Evolutionary conservation across 78 protist species (phyloP), one percentile per base, ranked within the genome.

Genomic region (Tieghemostelium lacteum): DNA sequence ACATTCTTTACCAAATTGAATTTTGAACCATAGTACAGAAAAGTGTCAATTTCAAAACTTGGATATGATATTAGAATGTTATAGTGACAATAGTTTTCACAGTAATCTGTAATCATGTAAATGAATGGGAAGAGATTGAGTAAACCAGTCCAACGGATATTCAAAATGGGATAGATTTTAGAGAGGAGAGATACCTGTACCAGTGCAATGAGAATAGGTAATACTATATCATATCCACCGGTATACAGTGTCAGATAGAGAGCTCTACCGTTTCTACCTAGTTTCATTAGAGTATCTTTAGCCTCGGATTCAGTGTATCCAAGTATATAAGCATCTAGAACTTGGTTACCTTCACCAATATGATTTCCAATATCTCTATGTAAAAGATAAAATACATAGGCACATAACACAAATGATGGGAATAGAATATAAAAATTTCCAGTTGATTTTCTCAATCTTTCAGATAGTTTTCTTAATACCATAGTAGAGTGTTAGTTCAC

Each of bases 21-120:
- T 24, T 37, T 19, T 2, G 57, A 37, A 66, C 73, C 73, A 39
- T 31, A 66, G 24, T 66, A n/a, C 24, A 66, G 33, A n/a, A 19
- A 66, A 37, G 33, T 5, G 12, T 66, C 73, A 22, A 66, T 66
- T 6, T n/a, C 1, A 6, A 52, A 33, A 20, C 29, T 34, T 66
- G 73, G 73, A 37, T 37, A 66, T 12, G 33, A 8, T 37, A 26
- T 26, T 29, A 69, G 45, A 2, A 69, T 69, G n/a, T 69, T 50
- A 69, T 69, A 69, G 49, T 69, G 55, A 29, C 75, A 69, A 28
- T 26, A 69, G 24, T 69, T 69, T 45, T 69, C 75, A 29, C 34
- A 20, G 26, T 45, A 37, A 69, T 69, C 75, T 17, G 24, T 42
- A 3, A 69, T 28, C 28, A 69, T 16, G 31, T 52, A 50, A 1